These are phyloP conservation scores for Diaporthe sp. DNA, from an alignment of 2,329 filamentous ascomycete species.

Conservation along the genomic window DNA sequence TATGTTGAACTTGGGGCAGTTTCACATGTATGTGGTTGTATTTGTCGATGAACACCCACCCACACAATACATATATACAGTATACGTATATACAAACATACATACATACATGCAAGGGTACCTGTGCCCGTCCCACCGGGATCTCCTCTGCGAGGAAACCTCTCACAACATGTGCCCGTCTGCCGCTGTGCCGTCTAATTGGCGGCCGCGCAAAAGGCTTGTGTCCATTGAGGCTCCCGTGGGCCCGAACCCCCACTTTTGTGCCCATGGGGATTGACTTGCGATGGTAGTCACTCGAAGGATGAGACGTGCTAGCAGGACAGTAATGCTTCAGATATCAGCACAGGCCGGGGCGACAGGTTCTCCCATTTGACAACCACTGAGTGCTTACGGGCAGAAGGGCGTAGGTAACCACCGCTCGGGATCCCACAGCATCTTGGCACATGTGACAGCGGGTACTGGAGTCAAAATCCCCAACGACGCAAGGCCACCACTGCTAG, in stretches of 20 bases:
- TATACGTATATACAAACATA: background rate
- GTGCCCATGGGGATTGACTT: background rate
- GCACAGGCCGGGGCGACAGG: background rate
- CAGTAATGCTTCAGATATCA: background rate
- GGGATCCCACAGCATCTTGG: slow-evolving; percentile 29
- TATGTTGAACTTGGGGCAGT: background rate
- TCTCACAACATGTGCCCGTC: slow-evolving; percentile 5
- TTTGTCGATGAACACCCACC: slow-evolving; percentile 4
- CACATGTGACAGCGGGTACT: slow-evolving; percentile 31
- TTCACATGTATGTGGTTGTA: slow-evolving; percentile 5
- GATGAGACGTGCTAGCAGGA: slow-evolving; percentile 18
- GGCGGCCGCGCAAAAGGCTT: slow-evolving; percentile 9
- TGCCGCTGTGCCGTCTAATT: background rate
- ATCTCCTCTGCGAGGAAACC: slow-evolving; percentile 18
- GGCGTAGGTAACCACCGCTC: background rate
- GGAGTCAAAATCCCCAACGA: slow-evolving; percentile 15
- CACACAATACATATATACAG: background rate
- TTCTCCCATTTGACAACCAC: slow-evolving; percentile 17
- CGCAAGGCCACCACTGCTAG: background rate
- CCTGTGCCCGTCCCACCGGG: slow-evolving; percentile 4
- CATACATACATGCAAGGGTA: background rate
- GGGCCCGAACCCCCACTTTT: slow-evolving; percentile 5
- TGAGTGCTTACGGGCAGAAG: slow-evolving; percentile 6
- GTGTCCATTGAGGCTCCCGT: slow-evolving; percentile 1
- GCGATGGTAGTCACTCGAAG: slow-evolving; percentile 2